Percentiles rank a stretch among this genome's conserved stretches.
These are phyloP conservation scores for Aspergillus sergii DNA, from an alignment of 2,329 filamentous ascomycete species.

Conservation along the genomic window DNA sequence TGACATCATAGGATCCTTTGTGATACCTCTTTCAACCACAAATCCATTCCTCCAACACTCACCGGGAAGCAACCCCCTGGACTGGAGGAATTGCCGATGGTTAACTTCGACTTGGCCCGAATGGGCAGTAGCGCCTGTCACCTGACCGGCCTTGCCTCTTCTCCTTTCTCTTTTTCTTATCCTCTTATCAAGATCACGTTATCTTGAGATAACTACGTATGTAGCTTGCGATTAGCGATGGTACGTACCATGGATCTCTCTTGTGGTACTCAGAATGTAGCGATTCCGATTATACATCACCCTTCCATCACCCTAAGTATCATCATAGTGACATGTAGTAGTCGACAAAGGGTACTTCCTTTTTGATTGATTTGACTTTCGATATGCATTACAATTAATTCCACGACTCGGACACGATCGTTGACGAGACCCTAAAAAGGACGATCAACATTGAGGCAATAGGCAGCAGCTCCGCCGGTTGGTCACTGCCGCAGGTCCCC, in stretches of 20 bases:
- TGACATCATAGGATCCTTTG: constrained; percentile 1
- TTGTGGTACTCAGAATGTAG: background rate
- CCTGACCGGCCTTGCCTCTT: background rate
- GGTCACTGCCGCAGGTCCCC: background rate
- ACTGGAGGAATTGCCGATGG: constrained; percentile 1
- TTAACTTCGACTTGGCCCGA: background rate
- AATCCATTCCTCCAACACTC: background rate
- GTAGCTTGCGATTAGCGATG: background rate
- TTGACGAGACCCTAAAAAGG: too few species aligned
- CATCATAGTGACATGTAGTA: background rate
- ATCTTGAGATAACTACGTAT: too few species aligned
- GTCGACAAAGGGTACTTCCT: too few species aligned
- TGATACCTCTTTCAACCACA: background rate
- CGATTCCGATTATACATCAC: background rate
- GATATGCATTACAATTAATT: background rate
- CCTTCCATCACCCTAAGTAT: background rate
- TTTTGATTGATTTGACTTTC: too few species aligned
- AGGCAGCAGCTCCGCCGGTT: background rate
- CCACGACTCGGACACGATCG: background rate
- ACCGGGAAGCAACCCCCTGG: background rate
- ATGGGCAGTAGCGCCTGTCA: background rate
- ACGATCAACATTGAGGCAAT: background rate
- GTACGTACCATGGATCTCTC: background rate
- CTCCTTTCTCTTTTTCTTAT: background rate
- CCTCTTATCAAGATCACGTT: background rate